Conservation (phyloP, 2,329 filamentous ascomycete species). For the Aureobasidium leucospermi region DNA sequence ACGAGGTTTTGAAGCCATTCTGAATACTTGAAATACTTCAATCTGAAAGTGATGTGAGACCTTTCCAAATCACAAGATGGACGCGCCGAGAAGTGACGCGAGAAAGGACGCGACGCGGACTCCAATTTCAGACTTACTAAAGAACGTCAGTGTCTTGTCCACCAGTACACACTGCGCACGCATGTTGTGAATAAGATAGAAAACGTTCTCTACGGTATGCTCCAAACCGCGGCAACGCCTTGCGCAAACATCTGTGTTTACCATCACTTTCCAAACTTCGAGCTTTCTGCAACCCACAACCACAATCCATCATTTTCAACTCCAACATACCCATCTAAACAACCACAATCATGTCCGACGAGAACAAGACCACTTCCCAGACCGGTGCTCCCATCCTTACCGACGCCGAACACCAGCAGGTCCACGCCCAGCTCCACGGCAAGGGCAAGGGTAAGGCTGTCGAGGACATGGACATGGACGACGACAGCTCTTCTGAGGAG, state of each 20-base stretch:
- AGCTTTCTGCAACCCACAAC: background rate
- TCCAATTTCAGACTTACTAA: background rate
- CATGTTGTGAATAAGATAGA: background rate
- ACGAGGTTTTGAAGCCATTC: conserved; percentile 43
- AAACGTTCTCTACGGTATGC: background rate
- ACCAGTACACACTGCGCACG: too few relatives aligned
- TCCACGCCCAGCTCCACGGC: conserved; percentile 47
- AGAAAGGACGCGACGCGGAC: background rate
- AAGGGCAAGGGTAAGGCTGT: conserved; percentile 72
- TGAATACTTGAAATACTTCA: background rate
- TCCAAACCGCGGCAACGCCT: conserved; percentile 4
- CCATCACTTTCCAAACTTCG: background rate
- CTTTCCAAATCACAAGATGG: background rate
- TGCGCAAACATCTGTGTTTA: conserved; percentile 12
- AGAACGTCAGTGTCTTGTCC: background rate
- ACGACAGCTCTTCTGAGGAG: conserved; percentile 61
- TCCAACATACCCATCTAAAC: background rate
- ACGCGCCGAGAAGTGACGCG: background rate
- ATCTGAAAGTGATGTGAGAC: background rate
- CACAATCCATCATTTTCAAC: background rate
- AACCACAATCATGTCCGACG: conserved; percentile 21
- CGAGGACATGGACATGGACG: conserved; percentile 60
- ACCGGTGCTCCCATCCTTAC: conserved; percentile 16
- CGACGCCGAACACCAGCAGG: conserved; percentile 19
- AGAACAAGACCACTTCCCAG: conserved; percentile 20